A percentile compares a stretch with the other conserved stretches of the same genome.
phyloP scores from a whole-genome alignment of 2,329 filamentous ascomycete genomes.

The Ophiostoma montium region DNA sequence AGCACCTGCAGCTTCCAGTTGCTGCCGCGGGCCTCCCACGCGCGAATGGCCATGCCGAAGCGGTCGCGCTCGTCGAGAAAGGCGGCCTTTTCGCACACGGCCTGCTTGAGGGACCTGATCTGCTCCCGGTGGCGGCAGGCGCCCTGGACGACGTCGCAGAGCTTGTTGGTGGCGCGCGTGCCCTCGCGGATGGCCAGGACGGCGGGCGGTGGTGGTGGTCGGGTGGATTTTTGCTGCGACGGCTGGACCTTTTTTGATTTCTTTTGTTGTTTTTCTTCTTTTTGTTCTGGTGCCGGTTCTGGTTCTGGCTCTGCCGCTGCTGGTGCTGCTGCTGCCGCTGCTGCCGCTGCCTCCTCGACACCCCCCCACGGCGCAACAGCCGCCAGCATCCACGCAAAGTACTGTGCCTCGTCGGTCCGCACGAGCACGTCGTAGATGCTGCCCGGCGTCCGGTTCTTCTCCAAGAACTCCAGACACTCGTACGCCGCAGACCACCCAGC shows the following conservation, averaged over 20 bases:
- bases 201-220: conserved; percentile 35
- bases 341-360: too few relatives aligned
- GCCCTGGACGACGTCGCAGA: conserved; percentile 45
- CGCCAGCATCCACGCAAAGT: conserved; percentile 62
- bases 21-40: conserved; percentile 47
- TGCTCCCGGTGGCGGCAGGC: conserved; percentile 13
- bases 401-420: conserved; percentile 48
- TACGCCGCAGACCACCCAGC: conserved; percentile 51
- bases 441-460: conserved; percentile 27
- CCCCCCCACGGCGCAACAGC: conserved; percentile 57
- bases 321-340: conserved; percentile 18
- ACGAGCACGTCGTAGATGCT: conserved; percentile 43
- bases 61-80: conserved; percentile 41
- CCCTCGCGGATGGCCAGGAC: conserved; percentile 59
- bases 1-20: conserved; percentile 61
- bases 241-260: too few relatives aligned
- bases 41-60: conserved; percentile 60
- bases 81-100: conserved; percentile 29
- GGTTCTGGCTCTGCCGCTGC: conserved; percentile 28
- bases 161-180: conserved; percentile 64
- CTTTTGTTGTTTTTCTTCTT: neutral
- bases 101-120: conserved; percentile 30
- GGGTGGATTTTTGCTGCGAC: neutral
- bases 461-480: conserved; percentile 42
- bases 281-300: conserved; percentile 10